Evolutionary conservation across 768 basidiomycete species (phyloP), one percentile per base, ranked within the genome.

Genomic region (Clitopilus passeckerianus): DNA sequence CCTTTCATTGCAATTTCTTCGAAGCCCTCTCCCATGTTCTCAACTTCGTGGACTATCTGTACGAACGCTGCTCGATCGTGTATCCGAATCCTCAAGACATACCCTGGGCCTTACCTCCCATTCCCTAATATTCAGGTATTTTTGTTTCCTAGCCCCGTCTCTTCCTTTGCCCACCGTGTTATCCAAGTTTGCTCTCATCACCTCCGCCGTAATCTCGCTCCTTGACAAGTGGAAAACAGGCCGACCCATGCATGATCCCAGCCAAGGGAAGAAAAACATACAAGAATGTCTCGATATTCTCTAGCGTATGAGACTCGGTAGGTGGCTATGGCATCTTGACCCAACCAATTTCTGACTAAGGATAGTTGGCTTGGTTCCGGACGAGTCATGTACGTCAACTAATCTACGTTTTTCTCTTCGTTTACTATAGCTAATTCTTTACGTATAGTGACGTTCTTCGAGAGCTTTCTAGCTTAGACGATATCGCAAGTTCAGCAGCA

Each of bases 11-110:
- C 89, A 0, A 80, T 80, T 1, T 82, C 85, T 0, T 74, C 77
- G 35, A 83, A 84, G 57, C 78, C 70, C 8, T 64, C 65, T 7
- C 68, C 73, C 1, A 59, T 70, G 9, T 66, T 72, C 1, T 79
- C 86, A 53, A 86, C 87, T 74, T 66, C 91, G 0, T 75, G 93
- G 34, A 88, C 89, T 0, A 92, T 94, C 57, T 93, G 91, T 68
- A 85, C 87, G 9, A 93, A 93, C 61, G 86, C 93, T 0, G 89
- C 93, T 3, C 78, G 90, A 6, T 90, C 89, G 0, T 87, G 83
- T 60, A 81, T 80, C 35, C 89, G 86, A 65, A 80, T 94, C 35
- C 68, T 89, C 18, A 89, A 90, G 71, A 58, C 72, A 58, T 72
- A 77, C 34, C 69, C 67, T 55, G 69, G 76, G 15, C 66, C 70